Evolutionary conservation across 306 rosid genomes (phyloP).

Genomic region (Purshia tridentata): DNA sequence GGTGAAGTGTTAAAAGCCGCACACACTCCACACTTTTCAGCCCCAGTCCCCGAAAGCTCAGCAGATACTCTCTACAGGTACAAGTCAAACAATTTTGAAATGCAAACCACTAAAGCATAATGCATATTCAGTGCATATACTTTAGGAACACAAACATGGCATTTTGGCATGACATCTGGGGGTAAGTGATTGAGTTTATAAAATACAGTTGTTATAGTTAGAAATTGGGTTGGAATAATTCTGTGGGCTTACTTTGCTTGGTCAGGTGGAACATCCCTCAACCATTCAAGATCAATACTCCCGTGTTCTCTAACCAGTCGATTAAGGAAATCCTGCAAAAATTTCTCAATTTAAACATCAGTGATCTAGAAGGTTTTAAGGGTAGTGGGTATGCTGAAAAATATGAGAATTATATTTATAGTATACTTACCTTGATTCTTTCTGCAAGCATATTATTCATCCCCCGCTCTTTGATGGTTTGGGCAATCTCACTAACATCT

Average conservation of each 20-base stretch:
- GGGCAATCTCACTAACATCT: constrained; percentile 71
- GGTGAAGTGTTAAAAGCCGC: constrained; percentile 97
- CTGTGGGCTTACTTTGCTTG: constrained; percentile 75
- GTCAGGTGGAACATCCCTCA: constrained; percentile 97
- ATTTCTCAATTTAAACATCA: constrained; percentile 33
- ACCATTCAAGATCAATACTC: constrained; percentile 86
- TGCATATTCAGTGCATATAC: constrained; percentile 11
- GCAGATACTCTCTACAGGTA: constrained; percentile 78
- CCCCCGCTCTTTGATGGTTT: constrained; percentile 81
- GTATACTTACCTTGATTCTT: constrained; percentile 66
- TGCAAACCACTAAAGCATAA: constrained; percentile 10
- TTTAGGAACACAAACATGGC: constrained; percentile 15
- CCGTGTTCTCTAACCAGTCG: constrained; percentile 86
- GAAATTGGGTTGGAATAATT: constrained; percentile 25
- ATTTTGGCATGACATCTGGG: constrained; percentile 16
- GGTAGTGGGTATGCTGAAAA: constrained; percentile 16
- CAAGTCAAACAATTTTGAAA: constrained; percentile 7
- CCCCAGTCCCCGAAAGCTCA: constrained; percentile 91
- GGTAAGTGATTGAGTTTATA: constrained; percentile 19
- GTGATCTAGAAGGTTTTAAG: constrained; percentile 20
- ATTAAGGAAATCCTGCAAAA: constrained; percentile 78
- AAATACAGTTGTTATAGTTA: constrained; percentile 8
- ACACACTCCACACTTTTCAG: constrained; percentile 98
- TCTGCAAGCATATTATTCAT: constrained; percentile 93
- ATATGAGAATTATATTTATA: constrained; percentile 10